Percentiles rank a stretch among this genome's conserved stretches.
These are phyloP conservation scores for Mikania micrantha DNA, from an alignment of 129 eudicot genomes.

Conservation along the genomic window DNA sequence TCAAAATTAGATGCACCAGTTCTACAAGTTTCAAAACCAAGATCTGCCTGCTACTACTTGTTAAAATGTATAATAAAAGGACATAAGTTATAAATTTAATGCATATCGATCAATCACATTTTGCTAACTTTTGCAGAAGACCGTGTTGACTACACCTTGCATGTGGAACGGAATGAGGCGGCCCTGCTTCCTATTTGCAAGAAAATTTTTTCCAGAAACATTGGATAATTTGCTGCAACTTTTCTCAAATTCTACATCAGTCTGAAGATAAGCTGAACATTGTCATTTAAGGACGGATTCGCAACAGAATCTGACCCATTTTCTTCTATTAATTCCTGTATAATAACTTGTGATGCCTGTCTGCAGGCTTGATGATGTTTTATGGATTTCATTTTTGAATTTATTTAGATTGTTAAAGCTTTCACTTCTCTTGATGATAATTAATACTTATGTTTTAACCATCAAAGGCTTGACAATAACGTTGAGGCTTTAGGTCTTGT, in stretches of 20 bases:
- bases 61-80: neutral
- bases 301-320: slow-evolving; percentile 24
- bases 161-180: slow-evolving; percentile 54
- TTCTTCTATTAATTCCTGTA: slow-evolving; percentile 15
- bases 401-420: slow-evolving; percentile 7
- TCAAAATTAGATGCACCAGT: neutral
- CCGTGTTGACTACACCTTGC: slow-evolving; percentile 43
- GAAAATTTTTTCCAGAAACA: slow-evolving; percentile 52
- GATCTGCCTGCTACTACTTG: neutral
- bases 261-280: slow-evolving; percentile 9
- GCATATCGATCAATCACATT: neutral
- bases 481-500: too few species aligned
- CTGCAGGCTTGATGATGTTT: slow-evolving; percentile 13
- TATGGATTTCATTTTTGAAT: slow-evolving; percentile 18
- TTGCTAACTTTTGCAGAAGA: slow-evolving; percentile 32
- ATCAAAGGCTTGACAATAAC: too few species aligned
- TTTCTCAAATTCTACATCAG: slow-evolving; percentile 42
- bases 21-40: neutral
- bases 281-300: slow-evolving; percentile 28
- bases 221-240: slow-evolving; percentile 41
- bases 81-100: neutral
- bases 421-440: too few species aligned
- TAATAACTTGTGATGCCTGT: slow-evolving; percentile 18
- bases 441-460: neutral
- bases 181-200: slow-evolving; percentile 57